Percentiles rank a stretch among this genome's conserved stretches.
Conservation (phyloP, 495 filamentous ascomycete genomes). For the Pyronema omphalodes region DNA sequence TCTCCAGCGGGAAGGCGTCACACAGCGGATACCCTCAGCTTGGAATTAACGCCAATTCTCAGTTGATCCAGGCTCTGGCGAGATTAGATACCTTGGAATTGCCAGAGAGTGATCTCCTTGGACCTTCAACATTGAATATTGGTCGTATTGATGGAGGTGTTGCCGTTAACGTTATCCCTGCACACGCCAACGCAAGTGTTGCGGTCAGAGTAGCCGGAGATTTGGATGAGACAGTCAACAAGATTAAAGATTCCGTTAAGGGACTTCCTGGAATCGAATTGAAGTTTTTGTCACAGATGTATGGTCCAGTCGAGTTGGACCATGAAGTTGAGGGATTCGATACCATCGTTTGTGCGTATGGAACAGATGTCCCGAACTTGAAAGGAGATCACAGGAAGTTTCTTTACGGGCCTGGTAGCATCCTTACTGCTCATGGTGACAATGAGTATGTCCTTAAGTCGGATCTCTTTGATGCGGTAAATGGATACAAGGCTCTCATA, state of each 20-base stretch:
- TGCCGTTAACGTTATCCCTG: slow-evolving; percentile 72
- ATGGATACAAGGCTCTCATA: slow-evolving; percentile 53
- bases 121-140: slow-evolving; percentile 74
- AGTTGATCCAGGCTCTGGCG: slow-evolving; percentile 49
- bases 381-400: slow-evolving; percentile 57
- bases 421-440: slow-evolving; percentile 74
- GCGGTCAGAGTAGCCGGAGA: slow-evolving; percentile 60
- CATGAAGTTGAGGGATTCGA: slow-evolving; percentile 71
- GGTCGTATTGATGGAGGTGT: slow-evolving; percentile 64
- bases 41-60: slow-evolving; percentile 58
- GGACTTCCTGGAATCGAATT: slow-evolving; percentile 37
- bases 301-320: slow-evolving; percentile 59
- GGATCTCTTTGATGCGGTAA: slow-evolving; percentile 50
- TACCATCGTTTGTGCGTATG: slow-evolving; percentile 67
- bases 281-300: slow-evolving; percentile 37
- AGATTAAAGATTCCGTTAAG: slow-evolving; percentile 41
- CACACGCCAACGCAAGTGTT: slow-evolving; percentile 45
- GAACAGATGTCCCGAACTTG: slow-evolving; percentile 74
- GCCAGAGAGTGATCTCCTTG: slow-evolving; percentile 56
- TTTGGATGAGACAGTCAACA: slow-evolving; percentile 34
- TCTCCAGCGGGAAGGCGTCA: slow-evolving; percentile 54
- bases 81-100: slow-evolving; percentile 45
- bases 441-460: slow-evolving; percentile 57
- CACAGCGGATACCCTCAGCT: slow-evolving; percentile 84
- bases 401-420: slow-evolving; percentile 69